Evolutionary conservation across 1,139 yeast genomes (phyloP), one percentile per base, ranked within the genome.

Genomic region (Geotrichum australiense): DNA sequence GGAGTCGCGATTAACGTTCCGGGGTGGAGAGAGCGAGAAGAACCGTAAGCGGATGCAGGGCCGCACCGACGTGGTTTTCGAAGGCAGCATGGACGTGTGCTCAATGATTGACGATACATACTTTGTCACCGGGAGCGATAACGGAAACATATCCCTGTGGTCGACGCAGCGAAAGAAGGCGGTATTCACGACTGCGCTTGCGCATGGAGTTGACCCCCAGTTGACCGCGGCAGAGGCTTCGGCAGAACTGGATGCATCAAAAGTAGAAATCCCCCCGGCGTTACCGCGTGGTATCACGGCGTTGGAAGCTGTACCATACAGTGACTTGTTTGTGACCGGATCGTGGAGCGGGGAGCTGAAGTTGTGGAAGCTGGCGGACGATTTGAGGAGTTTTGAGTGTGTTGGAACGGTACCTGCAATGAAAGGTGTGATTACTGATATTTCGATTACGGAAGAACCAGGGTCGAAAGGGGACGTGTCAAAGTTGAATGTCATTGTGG

Each of bases 61-160:
- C 34, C 65, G 59, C 15, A 55, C 51, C 18, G 60, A 56, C 39
- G 50, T 52, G 10, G 61, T 57, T 37, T 60, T 57, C 28, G 97
- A 91, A 61, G 98, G 98, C 10, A 79, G 93, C 47, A 80, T 89
- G 47, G 98, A 91, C 53, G 83, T 85, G 53, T 93, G 89, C 26
- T 69, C 84, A 5, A 87, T 89, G 96, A 64, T 84, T 44, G 98
- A 91, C 63, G 95, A 89, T 61, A 76, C 89, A 22, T 87, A 84
- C 60, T 91, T 91, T 57, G 78, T 91, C 36, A 87, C 97, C 4
- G 96, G 98, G 2, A 80, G 94, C 14, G 98, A 93, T 60, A 91
- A 89, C 58, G 98, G 98, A 35, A 83, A 78, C 58, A 66, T 91
- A 30, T 69, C 85, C 19, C 68, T 93, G 49, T 91, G 98, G 98